phyloP scores from a whole-genome alignment of 163 green algal genomes.

The Trebouxia gelatinosa region DNA sequence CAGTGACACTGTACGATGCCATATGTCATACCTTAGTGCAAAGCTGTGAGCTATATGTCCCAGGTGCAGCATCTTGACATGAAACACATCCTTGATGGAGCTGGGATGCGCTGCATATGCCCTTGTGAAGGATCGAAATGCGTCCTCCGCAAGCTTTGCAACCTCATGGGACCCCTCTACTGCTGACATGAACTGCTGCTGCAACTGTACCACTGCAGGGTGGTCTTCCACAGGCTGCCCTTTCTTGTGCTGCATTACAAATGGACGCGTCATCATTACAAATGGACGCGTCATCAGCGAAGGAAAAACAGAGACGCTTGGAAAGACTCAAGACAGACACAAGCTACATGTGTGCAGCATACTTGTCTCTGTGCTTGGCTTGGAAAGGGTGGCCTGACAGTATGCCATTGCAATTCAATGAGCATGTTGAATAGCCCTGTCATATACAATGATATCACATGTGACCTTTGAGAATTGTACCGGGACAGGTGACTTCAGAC shows the following conservation, averaged over 20 bases:
- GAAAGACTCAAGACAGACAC: neutral
- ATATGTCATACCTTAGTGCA: slow-evolving; percentile 71
- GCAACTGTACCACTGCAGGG: slow-evolving; percentile 42
- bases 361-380: neutral
- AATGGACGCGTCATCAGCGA: neutral
- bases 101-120: slow-evolving; percentile 83
- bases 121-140: slow-evolving; percentile 82
- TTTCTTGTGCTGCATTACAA: slow-evolving; percentile 25
- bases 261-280: neutral
- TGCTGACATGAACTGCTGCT: slow-evolving; percentile 44
- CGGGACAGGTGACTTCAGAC: too few species aligned
- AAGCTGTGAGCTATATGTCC: slow-evolving; percentile 90
- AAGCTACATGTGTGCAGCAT: neutral
- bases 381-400: neutral
- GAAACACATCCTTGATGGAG: slow-evolving; percentile 85
- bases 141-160: slow-evolving; percentile 58
- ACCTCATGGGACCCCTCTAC: slow-evolving; percentile 40
- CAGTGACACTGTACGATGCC: neutral
- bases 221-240: slow-evolving; percentile 43
- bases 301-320: neutral
- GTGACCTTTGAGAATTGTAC: too few species aligned
- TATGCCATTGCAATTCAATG: too few species aligned
- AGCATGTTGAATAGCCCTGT: too few species aligned
- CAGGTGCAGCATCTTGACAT: slow-evolving; percentile 86
- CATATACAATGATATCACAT: too few species aligned